Base-by-base conservation (phyloP, 495 filamentous ascomycete genomes). In the Xylaria venustula region DNA sequence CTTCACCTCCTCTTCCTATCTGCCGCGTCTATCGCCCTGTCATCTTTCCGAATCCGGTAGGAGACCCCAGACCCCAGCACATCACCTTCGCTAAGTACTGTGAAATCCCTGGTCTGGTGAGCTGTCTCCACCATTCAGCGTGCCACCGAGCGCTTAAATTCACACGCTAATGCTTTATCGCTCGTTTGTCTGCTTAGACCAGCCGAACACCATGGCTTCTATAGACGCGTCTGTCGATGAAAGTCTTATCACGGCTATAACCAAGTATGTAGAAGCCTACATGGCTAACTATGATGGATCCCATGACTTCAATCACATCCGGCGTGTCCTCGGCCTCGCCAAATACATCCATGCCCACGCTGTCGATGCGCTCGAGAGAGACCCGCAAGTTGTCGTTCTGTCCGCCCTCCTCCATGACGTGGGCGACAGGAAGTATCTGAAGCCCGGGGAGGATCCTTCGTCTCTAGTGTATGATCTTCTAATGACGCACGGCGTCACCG, bases 351-450 rank as follows among this genome's bases (percentile, higher is more conserved):
- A 81, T 44, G 80, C 89, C 57, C 74, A 86, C 30, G 67, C 72
- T 12, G 56, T 71, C 36, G 67, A 71, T 54, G 61, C 44, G 52
- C 75, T 62, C 69, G 74, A 50, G 25, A 71, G 65, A 58, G 79
- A 90, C 70, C 67, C 74, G 23, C 73, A 79, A 12, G 73, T 88
- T 26, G 79, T 96, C 63, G 81, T 86, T 23, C 86, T 96, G 2
- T 80, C 86, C 0, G 90, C 91, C 3, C 81, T 95, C 0, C 82
- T 96, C 0, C 93, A 97, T 72, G 92, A 97, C 68, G 86, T 97
- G 9, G 90, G 87, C 51, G 93, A 97, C 68, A 81, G 83, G 68
- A 97, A 97, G 72, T 96, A 96, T 74, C 68, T 86, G 12, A 62
- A 75, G 58, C 66, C 79, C 12, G 74, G 71, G 51, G 72, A 84